These are phyloP conservation scores for Rhodotorula sp. DNA, from an alignment of 1,284 basidiomycete genomes.

Conservation along the genomic window DNA sequence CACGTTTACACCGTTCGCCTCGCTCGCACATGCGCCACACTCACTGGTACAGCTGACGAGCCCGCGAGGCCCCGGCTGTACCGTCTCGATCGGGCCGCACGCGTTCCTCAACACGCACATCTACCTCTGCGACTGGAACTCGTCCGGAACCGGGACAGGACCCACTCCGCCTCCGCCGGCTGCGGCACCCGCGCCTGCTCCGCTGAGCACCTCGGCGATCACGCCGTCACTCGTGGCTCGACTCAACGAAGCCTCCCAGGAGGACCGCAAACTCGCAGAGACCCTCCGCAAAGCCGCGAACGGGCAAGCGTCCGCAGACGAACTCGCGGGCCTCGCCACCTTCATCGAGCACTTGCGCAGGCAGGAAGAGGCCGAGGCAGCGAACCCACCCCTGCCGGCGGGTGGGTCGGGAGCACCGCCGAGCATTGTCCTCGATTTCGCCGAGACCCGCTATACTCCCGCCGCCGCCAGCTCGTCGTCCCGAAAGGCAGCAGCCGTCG, in stretches of 20 bases:
- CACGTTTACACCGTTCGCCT: slow-evolving; percentile 13
- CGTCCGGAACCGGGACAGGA: background rate
- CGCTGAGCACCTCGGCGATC: slow-evolving; percentile 16
- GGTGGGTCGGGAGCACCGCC: background rate
- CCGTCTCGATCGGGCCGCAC: slow-evolving; percentile 31
- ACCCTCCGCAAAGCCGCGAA: slow-evolving; percentile 23
- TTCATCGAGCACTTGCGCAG: slow-evolving; percentile 22
- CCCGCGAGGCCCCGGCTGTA: slow-evolving; percentile 6
- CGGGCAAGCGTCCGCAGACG: slow-evolving; percentile 18
- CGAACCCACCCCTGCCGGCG: background rate
- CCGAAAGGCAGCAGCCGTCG: background rate
- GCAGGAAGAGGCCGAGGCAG: slow-evolving; percentile 7
- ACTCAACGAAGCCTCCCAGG: slow-evolving; percentile 23
- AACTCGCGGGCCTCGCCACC: slow-evolving; percentile 19
- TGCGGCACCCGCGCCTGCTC: background rate
- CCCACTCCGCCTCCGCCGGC: background rate
- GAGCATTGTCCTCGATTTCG: slow-evolving; percentile 30
- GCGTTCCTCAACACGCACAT: slow-evolving; percentile 20
- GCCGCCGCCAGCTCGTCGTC: background rate
- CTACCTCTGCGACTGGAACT: slow-evolving; percentile 20
- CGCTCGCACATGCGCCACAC: background rate
- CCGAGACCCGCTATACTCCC: slow-evolving; percentile 7
- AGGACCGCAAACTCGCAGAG: slow-evolving; percentile 13
- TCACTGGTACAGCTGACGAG: slow-evolving; percentile 14
- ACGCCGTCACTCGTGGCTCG: slow-evolving; percentile 29